Percentiles rank a stretch among this genome's conserved stretches.
Conservation (phyloP, 2,329 filamentous ascomycete species). For the Botrytis aclada region DNA sequence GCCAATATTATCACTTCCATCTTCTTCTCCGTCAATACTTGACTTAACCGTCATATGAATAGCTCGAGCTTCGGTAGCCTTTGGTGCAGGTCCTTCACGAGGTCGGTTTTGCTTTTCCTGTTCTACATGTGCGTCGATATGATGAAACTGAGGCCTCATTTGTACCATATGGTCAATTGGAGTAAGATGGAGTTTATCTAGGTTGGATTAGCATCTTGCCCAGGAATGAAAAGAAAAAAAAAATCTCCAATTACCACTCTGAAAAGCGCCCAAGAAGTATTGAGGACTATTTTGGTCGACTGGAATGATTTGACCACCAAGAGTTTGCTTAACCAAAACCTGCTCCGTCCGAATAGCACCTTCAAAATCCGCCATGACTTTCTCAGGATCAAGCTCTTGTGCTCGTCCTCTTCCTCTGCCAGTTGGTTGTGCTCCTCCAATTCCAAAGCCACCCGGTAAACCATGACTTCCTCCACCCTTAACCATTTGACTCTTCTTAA, state of each 20-base stretch:
- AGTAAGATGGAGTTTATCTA: constrained; percentile 83
- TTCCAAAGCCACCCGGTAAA: constrained; percentile 69
- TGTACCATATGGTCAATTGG: constrained; percentile 80
- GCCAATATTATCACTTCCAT: constrained; percentile 68
- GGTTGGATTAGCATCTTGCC: constrained; percentile 10
- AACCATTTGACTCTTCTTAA: constrained; percentile 52
- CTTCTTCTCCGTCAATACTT: constrained; percentile 62
- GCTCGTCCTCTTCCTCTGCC: constrained; percentile 40
- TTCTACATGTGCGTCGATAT: constrained; percentile 81
- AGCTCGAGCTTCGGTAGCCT: constrained; percentile 59
- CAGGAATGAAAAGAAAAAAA: not conserved
- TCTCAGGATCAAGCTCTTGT: constrained; percentile 37
- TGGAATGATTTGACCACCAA: constrained; percentile 74
- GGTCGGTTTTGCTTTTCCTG: constrained; percentile 48
- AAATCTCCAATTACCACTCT: constrained; percentile 58
- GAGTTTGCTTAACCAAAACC: constrained; percentile 75
- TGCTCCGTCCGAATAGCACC: constrained; percentile 67
- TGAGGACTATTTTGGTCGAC: constrained; percentile 58
- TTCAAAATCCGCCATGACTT: constrained; percentile 54
- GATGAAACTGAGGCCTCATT: constrained; percentile 87
- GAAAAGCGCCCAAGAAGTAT: constrained; percentile 92
- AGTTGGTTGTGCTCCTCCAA: constrained; percentile 45
- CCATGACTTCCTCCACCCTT: constrained; percentile 65
- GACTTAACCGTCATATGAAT: constrained; percentile 87
- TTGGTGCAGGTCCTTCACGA: constrained; percentile 36